These are phyloP conservation scores for Aechmea fasciata DNA, from an alignment of 176 grass and related monocot genomes.

Conservation along the genomic window DNA sequence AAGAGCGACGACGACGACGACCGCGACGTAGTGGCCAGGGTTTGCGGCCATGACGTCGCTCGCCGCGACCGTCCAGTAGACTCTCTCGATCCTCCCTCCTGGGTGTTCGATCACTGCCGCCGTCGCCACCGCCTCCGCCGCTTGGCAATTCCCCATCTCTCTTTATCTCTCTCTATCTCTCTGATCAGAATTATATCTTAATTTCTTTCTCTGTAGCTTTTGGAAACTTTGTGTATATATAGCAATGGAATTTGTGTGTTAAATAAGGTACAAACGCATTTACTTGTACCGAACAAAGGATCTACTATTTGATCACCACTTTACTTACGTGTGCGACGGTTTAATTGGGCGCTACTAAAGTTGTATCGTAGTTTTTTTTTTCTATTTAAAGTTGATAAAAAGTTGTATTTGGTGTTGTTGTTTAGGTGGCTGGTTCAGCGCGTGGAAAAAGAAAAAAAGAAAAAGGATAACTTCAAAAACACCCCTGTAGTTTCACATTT, in stretches of 20 bases:
- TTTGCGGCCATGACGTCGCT: conserved; percentile 55
- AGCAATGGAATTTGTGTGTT: background rate
- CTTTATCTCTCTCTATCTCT: background rate
- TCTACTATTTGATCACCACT: too few species aligned
- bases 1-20: conserved; percentile 31
- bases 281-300: background rate
- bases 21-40: conserved; percentile 72
- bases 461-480: too few species aligned
- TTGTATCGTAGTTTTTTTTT: too few species aligned
- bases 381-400: too few species aligned
- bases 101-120: conserved; percentile 70
- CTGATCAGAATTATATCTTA: too few species aligned
- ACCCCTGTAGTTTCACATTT: too few species aligned
- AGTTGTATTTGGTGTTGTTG: too few species aligned
- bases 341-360: too few species aligned
- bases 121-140: conserved; percentile 47
- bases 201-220: background rate
- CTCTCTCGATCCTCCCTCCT: conserved; percentile 51
- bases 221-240: background rate
- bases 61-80: conserved; percentile 39
- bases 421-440: too few species aligned
- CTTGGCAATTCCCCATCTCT: conserved; percentile 77
- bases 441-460: too few species aligned
- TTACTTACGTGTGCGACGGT: too few species aligned
- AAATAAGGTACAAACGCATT: background rate